These are phyloP conservation scores for Curvularia sp. DNA, from an alignment of 2,329 filamentous ascomycete species.

Conservation along the genomic window DNA sequence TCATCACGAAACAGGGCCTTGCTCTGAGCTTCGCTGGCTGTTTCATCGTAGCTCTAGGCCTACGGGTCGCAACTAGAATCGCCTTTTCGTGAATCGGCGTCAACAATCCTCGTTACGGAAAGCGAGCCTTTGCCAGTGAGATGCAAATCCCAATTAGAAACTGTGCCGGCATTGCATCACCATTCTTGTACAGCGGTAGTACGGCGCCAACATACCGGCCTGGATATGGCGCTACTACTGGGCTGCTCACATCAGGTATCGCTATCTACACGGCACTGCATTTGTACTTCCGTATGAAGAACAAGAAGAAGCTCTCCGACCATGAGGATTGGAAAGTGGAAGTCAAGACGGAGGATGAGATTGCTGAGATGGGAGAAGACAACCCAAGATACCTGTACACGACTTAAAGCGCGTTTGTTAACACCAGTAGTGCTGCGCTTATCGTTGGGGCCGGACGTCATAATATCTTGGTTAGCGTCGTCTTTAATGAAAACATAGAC, in stretches of 20 bases:
- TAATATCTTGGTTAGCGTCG: not conserved
- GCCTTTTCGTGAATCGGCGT: slow-evolving; percentile 39
- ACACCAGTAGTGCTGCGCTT: not conserved
- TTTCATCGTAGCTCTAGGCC: slow-evolving; percentile 41
- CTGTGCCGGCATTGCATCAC: slow-evolving; percentile 42
- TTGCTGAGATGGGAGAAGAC: slow-evolving; percentile 36
- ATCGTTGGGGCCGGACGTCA: not conserved
- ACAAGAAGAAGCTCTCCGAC: slow-evolving; percentile 33
- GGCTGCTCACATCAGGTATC: slow-evolving; percentile 26
- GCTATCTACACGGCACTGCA: slow-evolving; percentile 28
- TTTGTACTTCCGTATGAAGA: slow-evolving; percentile 32
- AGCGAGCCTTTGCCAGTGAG: slow-evolving; percentile 38
- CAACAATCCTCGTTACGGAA: slow-evolving; percentile 44
- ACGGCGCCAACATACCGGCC: slow-evolving; percentile 27
- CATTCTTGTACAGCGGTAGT: slow-evolving; percentile 31
- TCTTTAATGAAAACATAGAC: not conserved
- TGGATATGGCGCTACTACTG: slow-evolving; percentile 37
- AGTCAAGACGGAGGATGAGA: slow-evolving; percentile 34
- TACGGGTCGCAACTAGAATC: slow-evolving; percentile 36
- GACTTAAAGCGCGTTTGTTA: slow-evolving; percentile 14
- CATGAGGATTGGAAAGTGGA: slow-evolving; percentile 37
- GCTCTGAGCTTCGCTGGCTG: slow-evolving; percentile 35
- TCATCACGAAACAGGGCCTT: slow-evolving; percentile 28
- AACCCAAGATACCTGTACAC: slow-evolving; percentile 38
- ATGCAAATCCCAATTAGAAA: slow-evolving; percentile 51